Evolutionary conservation across 169 alveolate genomes (phyloP).

Genomic region (Plasmodium cynomolgi): DNA sequence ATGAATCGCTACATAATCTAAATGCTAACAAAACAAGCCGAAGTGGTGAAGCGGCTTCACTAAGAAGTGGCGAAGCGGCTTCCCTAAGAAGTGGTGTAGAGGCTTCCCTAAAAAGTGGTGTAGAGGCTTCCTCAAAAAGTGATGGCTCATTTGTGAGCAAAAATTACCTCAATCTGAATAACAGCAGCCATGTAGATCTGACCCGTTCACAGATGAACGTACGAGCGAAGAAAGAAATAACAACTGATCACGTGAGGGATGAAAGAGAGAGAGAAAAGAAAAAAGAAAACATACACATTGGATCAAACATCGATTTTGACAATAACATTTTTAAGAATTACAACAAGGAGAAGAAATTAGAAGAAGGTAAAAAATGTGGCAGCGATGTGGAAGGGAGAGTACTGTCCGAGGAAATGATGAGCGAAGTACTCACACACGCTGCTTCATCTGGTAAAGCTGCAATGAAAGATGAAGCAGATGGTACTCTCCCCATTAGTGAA

Average conservation of each 20-base stretch:
- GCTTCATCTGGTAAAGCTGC: background rate
- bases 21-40: background rate
- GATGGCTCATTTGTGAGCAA: background rate
- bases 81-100: too few species aligned
- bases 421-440: background rate
- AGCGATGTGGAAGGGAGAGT: background rate
- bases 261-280: background rate
- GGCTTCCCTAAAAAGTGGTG: too few species aligned
- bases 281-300: background rate
- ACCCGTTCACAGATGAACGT: background rate
- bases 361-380: background rate
- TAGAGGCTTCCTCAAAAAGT: background rate
- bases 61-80: too few species aligned
- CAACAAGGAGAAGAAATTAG: conserved; percentile 21
- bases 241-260: background rate
- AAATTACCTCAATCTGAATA: background rate
- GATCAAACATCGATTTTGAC: conserved; percentile 9
- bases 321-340: conserved; percentile 44
- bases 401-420: background rate
- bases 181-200: background rate
- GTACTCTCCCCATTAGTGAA: conserved; percentile 7
- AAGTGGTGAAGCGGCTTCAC: background rate
- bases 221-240: background rate
- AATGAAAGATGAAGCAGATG: background rate
- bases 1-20: background rate